These are phyloP conservation scores for Penicillium nordicum DNA, from an alignment of 2,329 filamentous ascomycete species.

Conservation along the genomic window DNA sequence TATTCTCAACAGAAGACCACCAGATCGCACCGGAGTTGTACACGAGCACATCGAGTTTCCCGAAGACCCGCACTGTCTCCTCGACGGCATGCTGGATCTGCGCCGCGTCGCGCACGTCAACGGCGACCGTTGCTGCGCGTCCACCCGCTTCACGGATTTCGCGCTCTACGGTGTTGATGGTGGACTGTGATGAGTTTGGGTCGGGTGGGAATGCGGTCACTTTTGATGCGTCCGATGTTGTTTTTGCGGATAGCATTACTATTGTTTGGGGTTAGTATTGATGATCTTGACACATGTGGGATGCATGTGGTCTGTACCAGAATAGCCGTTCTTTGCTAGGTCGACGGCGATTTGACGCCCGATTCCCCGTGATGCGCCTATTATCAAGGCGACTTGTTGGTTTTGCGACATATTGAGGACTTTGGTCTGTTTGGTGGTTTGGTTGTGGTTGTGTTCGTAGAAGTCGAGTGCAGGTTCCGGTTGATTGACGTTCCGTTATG, in stretches of 20 bases:
- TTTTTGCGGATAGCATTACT: conserved; percentile 78
- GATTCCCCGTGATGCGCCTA: conserved; percentile 76
- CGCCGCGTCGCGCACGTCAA: conserved; percentile 65
- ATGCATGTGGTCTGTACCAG: conserved; percentile 50
- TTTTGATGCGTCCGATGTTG: conserved; percentile 60
- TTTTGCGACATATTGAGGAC: conserved; percentile 5
- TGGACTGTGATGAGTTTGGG: conserved; percentile 70
- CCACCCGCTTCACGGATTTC: conserved; percentile 68
- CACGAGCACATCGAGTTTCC: conserved; percentile 67
- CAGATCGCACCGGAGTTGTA: conserved; percentile 86
- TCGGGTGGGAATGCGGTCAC: conserved; percentile 65
- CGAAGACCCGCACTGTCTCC: conserved; percentile 57
- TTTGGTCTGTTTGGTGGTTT: background rate
- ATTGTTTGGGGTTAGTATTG: conserved; percentile 1
- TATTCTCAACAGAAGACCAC: conserved; percentile 73
- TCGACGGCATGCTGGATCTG: conserved; percentile 61
- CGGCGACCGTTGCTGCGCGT: conserved; percentile 61
- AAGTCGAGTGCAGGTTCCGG: too few species aligned
- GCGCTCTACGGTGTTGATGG: conserved; percentile 73
- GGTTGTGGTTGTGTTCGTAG: background rate
- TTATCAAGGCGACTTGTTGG: conserved; percentile 61
- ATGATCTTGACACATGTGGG: background rate
- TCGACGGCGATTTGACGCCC: conserved; percentile 77
- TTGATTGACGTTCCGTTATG: background rate
- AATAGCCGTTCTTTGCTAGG: conserved; percentile 67